These are phyloP conservation scores for Malus domestica DNA, from an alignment of 306 rosid genomes.

Conservation along the genomic window DNA sequence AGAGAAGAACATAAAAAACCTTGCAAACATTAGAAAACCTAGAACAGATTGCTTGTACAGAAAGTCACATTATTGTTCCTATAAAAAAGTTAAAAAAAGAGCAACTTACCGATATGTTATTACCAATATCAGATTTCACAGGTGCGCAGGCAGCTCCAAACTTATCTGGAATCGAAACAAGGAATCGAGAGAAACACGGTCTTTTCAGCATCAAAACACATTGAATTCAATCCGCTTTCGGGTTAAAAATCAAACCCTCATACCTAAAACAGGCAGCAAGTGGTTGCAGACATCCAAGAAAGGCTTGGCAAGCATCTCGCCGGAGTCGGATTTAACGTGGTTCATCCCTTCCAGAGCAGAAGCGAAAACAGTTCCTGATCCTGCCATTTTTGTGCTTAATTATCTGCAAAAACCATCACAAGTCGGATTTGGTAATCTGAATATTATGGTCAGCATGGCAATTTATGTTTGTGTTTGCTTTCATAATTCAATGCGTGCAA, in stretches of 20 bases:
- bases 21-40: not conserved
- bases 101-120: slow-evolving; percentile 47
- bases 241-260: not conserved
- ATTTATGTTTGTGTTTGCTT: not conserved
- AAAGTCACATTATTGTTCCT: not conserved
- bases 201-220: not conserved
- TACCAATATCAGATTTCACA: slow-evolving; percentile 54
- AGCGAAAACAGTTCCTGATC: slow-evolving; percentile 44
- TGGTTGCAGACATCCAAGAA: slow-evolving; percentile 73
- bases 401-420: not conserved
- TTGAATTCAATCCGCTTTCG: not conserved
- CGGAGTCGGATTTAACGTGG: slow-evolving; percentile 46
- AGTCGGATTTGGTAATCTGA: not conserved
- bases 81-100: not conserved
- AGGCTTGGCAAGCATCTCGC: slow-evolving; percentile 52
- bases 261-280: slow-evolving; percentile 65
- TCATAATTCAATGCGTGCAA: slow-evolving; percentile 3
- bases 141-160: slow-evolving; percentile 65
- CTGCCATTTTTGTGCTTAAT: slow-evolving; percentile 28
- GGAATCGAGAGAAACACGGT: not conserved
- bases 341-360: slow-evolving; percentile 51
- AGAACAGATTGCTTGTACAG: not conserved
- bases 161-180: slow-evolving; percentile 32
- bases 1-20: not conserved
- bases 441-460: not conserved